These are phyloP conservation scores for Lophiostoma macrostomum DNA, from an alignment of 495 filamentous ascomycete species.

Conservation along the genomic window DNA sequence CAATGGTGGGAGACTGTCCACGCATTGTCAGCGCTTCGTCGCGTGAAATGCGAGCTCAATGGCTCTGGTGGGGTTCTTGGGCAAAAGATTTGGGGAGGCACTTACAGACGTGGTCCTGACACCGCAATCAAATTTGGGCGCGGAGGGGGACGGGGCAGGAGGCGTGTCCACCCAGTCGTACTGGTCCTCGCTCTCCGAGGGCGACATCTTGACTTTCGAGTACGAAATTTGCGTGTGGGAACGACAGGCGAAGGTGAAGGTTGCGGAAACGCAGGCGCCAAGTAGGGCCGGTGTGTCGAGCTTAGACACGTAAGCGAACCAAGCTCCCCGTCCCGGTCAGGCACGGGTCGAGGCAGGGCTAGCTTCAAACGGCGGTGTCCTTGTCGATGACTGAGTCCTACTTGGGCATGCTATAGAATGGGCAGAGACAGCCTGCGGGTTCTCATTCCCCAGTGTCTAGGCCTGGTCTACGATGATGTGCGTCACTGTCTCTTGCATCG, in stretches of 20 bases:
- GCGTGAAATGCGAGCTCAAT: conserved; percentile 4
- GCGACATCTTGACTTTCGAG: conserved; percentile 14
- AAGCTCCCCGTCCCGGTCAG: conserved; percentile 1
- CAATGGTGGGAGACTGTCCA: conserved; percentile 67
- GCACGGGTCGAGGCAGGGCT: not conserved
- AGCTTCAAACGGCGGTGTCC: not conserved
- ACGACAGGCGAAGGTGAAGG: not conserved
- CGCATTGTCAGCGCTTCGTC: conserved; percentile 3
- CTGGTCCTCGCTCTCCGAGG: conserved; percentile 50
- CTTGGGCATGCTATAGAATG: no score
- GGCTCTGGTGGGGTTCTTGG: conserved; percentile 17
- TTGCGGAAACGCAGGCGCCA: conserved; percentile 12
- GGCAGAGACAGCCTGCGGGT: no score
- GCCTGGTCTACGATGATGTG: conserved; percentile 2
- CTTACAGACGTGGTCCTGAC: conserved; percentile 69
- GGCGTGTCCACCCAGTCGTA: conserved; percentile 79
- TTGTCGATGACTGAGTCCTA: no score
- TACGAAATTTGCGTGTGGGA: conserved; percentile 7
- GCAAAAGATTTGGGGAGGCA: not conserved
- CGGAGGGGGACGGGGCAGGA: conserved; percentile 55
- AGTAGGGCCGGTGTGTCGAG: conserved; percentile 24
- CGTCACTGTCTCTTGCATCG: conserved; percentile 33
- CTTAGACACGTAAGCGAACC: conserved; percentile 18
- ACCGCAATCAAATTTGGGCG: conserved; percentile 65
- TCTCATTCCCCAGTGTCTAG: no score